Percentiles rank a stretch among this genome's conserved stretches.
Evolutionary conservation across 768 basidiomycete species (phyloP).

Genomic region (Cystobasidiopsis lactophilus): DNA sequence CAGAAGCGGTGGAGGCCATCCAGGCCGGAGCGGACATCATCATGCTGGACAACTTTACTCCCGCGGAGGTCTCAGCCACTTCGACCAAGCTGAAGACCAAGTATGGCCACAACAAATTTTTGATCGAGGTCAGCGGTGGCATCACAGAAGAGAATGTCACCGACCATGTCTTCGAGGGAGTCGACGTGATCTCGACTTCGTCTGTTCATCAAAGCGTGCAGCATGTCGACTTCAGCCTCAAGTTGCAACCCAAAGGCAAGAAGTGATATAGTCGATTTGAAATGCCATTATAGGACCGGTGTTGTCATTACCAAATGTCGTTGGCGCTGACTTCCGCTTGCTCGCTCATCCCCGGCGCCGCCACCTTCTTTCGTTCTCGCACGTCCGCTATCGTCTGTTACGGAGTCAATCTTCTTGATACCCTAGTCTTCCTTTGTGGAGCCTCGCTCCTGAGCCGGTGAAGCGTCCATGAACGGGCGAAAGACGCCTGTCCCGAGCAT

Average conservation of each 20-base stretch:
- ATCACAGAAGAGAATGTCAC: constrained; percentile 72
- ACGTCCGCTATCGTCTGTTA: too few relatives aligned
- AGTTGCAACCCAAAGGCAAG: constrained; percentile 33
- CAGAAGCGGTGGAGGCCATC: constrained; percentile 91
- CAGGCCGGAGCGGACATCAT: constrained; percentile 42
- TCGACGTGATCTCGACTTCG: constrained; percentile 86
- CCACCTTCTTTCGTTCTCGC: too few relatives aligned
- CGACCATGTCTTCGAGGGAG: constrained; percentile 59
- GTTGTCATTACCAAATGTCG: too few relatives aligned
- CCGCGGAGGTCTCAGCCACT: constrained; percentile 38
- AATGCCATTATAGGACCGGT: too few relatives aligned
- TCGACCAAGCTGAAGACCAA: constrained; percentile 50
- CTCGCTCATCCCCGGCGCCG: too few relatives aligned
- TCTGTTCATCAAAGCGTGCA: constrained; percentile 74
- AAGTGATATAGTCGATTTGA: too few relatives aligned
- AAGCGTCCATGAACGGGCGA: too few relatives aligned
- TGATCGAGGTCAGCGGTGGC: constrained; percentile 84
- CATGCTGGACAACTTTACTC: constrained; percentile 21
- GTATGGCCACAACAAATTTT: constrained; percentile 46
- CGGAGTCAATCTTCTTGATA: too few relatives aligned
- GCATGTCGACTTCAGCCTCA: constrained; percentile 90
- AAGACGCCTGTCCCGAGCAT: too few relatives aligned
- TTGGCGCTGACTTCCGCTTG: too few relatives aligned
- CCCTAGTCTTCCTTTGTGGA: too few relatives aligned
- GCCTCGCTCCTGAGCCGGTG: too few relatives aligned